Percentiles rank a stretch among this genome's conserved stretches.
These are phyloP conservation scores for Euphorbia pulcherrima DNA, from an alignment of 345 rosid species.

Conservation along the genomic window DNA sequence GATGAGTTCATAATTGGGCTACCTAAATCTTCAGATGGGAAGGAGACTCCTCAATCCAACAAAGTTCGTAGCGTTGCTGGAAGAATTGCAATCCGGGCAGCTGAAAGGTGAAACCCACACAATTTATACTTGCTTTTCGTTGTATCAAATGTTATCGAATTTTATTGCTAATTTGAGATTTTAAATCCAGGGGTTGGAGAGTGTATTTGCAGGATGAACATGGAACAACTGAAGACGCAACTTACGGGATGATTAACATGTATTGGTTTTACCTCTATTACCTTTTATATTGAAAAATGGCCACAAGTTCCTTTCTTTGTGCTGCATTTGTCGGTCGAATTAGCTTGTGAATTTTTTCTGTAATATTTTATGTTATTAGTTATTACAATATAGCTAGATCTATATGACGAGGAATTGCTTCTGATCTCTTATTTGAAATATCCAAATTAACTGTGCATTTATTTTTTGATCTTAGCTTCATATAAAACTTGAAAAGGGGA, in stretches of 20 bases:
- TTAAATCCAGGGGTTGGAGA: constrained; percentile 67
- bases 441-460: background rate
- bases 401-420: background rate
- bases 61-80: constrained; percentile 82
- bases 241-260: constrained; percentile 65
- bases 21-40: constrained; percentile 74
- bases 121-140: background rate
- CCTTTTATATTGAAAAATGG: background rate
- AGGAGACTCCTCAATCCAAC: constrained; percentile 75
- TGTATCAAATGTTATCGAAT: too few species aligned
- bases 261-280: constrained; percentile 22
- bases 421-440: too few species aligned
- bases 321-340: background rate
- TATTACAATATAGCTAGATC: background rate
- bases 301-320: background rate
- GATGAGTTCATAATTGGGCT: constrained; percentile 85
- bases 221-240: constrained; percentile 70
- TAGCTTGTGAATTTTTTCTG: background rate
- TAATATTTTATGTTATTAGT: background rate
- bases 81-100: constrained; percentile 71
- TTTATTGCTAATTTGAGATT: constrained; percentile 9
- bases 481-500: background rate
- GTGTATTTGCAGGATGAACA: constrained; percentile 88
- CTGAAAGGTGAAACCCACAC: constrained; percentile 44
- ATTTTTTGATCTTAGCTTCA: background rate